These are phyloP conservation scores for Prorocentrum cordatum DNA, from an alignment of 169 alveolate genomes.

Conservation along the genomic window DNA sequence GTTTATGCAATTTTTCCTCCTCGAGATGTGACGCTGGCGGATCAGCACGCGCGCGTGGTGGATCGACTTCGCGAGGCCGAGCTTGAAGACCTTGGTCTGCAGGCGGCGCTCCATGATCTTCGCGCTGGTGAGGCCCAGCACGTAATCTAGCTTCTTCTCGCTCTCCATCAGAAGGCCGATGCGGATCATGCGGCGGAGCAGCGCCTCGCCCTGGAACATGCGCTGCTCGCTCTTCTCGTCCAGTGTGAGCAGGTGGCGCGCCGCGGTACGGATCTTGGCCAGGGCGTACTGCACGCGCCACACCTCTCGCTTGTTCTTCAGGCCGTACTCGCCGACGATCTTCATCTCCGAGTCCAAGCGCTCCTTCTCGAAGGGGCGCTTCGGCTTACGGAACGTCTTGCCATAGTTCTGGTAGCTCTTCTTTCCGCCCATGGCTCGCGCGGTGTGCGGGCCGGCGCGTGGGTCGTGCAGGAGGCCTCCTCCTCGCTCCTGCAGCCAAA, in stretches of 20 bases:
- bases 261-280: conserved; percentile 97
- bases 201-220: conserved; percentile 94
- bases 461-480: too few species aligned
- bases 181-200: conserved; percentile 96
- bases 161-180: conserved; percentile 93
- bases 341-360: conserved; percentile 91
- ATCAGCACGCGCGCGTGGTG: conserved; percentile 98
- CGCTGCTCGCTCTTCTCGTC: conserved; percentile 94
- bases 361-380: conserved; percentile 83
- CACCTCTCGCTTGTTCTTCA: conserved; percentile 93
- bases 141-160: conserved; percentile 97
- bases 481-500: too few species aligned
- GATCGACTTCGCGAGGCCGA: conserved; percentile 90
- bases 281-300: conserved; percentile 90
- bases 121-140: conserved; percentile 97
- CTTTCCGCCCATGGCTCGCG: conserved; percentile 70
- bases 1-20: too few species aligned
- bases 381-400: conserved; percentile 77
- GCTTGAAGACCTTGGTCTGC: conserved; percentile 93
- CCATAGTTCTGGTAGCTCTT: conserved; percentile 75
- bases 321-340: conserved; percentile 97
- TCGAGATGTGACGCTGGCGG: conserved; percentile 96
- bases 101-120: conserved; percentile 96
- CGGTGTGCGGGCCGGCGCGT: too few species aligned
- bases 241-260: conserved; percentile 95